Evolutionary conservation across 1,139 yeast species (phyloP).

Genomic region (Geotrichum macrosporum): DNA sequence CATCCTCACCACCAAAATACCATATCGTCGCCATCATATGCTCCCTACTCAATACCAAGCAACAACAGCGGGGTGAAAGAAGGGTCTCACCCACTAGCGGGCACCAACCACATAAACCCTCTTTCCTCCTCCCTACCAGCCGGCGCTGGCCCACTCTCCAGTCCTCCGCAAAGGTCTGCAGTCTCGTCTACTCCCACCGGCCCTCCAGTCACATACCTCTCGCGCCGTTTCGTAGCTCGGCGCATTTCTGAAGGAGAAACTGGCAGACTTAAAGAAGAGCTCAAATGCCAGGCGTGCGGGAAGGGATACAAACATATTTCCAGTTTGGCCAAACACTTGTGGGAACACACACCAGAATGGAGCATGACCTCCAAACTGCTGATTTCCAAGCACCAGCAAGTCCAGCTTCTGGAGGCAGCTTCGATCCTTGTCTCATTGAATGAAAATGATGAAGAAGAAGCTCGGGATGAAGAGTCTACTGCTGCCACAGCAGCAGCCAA

Average conservation of each 20-base stretch:
- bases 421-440: conserved; percentile 80
- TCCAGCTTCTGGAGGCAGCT: conserved; percentile 82
- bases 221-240: conserved; percentile 73
- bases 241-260: conserved; percentile 83
- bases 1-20: conserved; percentile 4
- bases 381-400: conserved; percentile 88
- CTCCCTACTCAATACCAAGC: conserved; percentile 10
- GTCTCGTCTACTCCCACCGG: conserved; percentile 25
- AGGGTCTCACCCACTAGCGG: conserved; percentile 1
- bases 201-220: conserved; percentile 41
- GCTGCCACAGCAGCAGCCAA: conserved; percentile 2
- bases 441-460: conserved; percentile 42
- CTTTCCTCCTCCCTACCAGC: conserved; percentile 12
- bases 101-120: conserved; percentile 9
- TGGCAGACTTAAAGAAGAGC: conserved; percentile 74
- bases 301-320: conserved; percentile 85
- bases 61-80: background rate
- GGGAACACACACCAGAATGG: conserved; percentile 95
- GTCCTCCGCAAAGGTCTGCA: background rate
- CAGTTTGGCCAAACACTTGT: conserved; percentile 67
- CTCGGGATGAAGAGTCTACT: conserved; percentile 14
- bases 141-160: conserved; percentile 3
- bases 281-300: conserved; percentile 85
- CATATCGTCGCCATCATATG: background rate
- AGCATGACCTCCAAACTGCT: conserved; percentile 72